Percentiles rank a stretch among this genome's conserved stretches.
phyloP scores from a whole-genome alignment of 305 asterid genomes.

The Fraxinus floribunda region DNA sequence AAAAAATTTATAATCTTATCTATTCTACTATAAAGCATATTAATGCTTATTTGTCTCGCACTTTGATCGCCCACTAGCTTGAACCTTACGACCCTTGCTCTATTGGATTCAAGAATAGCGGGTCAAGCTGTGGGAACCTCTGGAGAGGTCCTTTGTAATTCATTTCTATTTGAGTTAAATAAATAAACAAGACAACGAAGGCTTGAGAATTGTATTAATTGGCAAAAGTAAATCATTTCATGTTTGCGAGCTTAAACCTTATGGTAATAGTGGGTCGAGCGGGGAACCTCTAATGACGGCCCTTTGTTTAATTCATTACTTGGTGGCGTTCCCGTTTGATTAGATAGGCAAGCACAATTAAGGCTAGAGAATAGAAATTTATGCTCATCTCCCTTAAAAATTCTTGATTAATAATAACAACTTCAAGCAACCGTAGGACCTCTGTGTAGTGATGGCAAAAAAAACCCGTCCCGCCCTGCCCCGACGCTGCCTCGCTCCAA shows the following conservation, averaged over 20 bases:
- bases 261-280: neutral
- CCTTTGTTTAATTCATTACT: neutral
- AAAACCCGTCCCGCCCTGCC: too few species aligned
- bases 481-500: too few species aligned
- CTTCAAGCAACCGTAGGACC: too few species aligned
- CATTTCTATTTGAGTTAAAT: neutral
- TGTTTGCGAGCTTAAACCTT: too few species aligned
- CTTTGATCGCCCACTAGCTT: too few species aligned
- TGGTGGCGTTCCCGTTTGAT: neutral
- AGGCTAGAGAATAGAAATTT: neutral
- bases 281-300: neutral
- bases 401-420: neutral
- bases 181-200: too few species aligned
- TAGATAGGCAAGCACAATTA: neutral
- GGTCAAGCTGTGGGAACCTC: neutral
- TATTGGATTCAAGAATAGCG: neutral
- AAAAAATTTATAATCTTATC: neutral
- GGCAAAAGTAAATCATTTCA: neutral
- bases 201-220: neutral
- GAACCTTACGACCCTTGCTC: neutral
- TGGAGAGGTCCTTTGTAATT: neutral
- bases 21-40: neutral
- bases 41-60: neutral
- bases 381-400: too few species aligned
- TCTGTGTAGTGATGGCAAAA: neutral